These are phyloP conservation scores for Zymoseptoria tritici DNA, from an alignment of 2,329 filamentous ascomycete species.

Conservation along the genomic window DNA sequence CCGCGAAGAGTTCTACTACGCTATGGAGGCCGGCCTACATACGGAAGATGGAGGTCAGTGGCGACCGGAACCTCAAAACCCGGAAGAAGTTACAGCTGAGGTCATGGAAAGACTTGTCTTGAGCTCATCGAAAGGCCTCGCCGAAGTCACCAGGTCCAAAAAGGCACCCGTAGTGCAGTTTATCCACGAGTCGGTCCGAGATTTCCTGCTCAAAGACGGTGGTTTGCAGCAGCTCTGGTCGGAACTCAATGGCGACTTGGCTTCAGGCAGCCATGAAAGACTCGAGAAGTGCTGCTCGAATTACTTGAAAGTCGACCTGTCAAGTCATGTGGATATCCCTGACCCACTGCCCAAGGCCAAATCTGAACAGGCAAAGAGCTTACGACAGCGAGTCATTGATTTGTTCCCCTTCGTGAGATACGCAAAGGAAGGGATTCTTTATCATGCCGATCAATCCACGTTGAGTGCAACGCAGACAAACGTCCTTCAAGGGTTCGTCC, in stretches of 20 bases:
- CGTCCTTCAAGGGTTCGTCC: conserved; percentile 29
- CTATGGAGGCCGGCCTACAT: conserved; percentile 29
- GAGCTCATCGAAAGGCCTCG: conserved; percentile 45
- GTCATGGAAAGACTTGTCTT: conserved; percentile 32
- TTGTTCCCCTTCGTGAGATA: conserved; percentile 44
- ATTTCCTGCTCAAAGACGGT: conserved; percentile 38
- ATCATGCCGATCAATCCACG: conserved; percentile 36
- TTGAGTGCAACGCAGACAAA: conserved; percentile 20
- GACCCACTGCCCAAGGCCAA: background rate
- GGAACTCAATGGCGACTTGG: background rate
- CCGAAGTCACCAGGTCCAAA: conserved; percentile 33
- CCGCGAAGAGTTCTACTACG: conserved; percentile 41
- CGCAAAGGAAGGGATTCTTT: conserved; percentile 33
- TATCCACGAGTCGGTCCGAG: conserved; percentile 47
- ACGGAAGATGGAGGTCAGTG: background rate
- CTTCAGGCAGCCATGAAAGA: conserved; percentile 10
- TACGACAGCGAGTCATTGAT: conserved; percentile 14
- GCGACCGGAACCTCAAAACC: conserved; percentile 15
- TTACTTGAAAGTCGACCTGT: conserved; percentile 4
- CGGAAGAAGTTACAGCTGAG: conserved; percentile 10
- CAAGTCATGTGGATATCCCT: background rate
- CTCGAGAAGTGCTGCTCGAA: conserved; percentile 12
- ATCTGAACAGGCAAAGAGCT: background rate
- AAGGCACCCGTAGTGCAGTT: conserved; percentile 40
- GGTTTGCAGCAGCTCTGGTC: conserved; percentile 29